These are phyloP conservation scores for Verticillium zaregamsianum DNA, from an alignment of 2,329 filamentous ascomycete species.

Conservation along the genomic window DNA sequence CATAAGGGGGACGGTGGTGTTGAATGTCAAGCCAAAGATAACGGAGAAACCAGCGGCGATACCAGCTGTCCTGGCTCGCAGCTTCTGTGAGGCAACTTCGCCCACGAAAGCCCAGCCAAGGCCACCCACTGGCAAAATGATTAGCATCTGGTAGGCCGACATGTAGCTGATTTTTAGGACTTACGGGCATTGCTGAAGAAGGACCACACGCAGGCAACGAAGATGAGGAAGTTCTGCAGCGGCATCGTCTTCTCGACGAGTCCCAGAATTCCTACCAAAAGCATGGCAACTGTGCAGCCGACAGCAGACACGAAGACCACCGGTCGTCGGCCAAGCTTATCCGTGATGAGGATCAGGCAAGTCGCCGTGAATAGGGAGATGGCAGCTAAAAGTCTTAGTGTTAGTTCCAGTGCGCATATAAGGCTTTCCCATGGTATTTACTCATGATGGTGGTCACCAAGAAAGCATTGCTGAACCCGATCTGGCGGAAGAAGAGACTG, in stretches of 20 bases:
- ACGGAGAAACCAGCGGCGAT: constrained; percentile 20
- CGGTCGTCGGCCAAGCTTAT: not conserved
- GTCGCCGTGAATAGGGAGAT: constrained; percentile 14
- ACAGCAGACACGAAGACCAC: not conserved
- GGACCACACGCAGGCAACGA: constrained; percentile 19
- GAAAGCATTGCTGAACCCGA: constrained; percentile 21
- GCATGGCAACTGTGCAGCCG: constrained; percentile 5
- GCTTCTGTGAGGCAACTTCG: constrained; percentile 29
- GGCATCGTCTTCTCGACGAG: constrained; percentile 10
- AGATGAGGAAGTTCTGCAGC: constrained; percentile 12
- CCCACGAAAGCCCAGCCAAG: constrained; percentile 24
- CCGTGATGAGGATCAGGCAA: not conserved
- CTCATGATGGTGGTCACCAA: constrained; percentile 1
- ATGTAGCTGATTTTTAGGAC: no score
- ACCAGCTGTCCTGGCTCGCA: constrained; percentile 25
- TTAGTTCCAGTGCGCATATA: not conserved
- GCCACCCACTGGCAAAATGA: constrained; percentile 8
- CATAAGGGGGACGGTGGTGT: constrained; percentile 24
- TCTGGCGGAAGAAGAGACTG: constrained; percentile 28
- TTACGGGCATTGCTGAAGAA: constrained; percentile 6
- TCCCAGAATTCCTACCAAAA: constrained; percentile 15
- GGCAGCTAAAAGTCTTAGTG: constrained; percentile 13
- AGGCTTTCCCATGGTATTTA: not conserved
- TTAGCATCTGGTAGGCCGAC: no score
- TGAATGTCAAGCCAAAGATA: constrained; percentile 16